Percentiles rank a stretch among this genome's conserved stretches.
Evolutionary conservation across 768 basidiomycete species (phyloP).

Genomic region (Hemileccinum rubropunctum): DNA sequence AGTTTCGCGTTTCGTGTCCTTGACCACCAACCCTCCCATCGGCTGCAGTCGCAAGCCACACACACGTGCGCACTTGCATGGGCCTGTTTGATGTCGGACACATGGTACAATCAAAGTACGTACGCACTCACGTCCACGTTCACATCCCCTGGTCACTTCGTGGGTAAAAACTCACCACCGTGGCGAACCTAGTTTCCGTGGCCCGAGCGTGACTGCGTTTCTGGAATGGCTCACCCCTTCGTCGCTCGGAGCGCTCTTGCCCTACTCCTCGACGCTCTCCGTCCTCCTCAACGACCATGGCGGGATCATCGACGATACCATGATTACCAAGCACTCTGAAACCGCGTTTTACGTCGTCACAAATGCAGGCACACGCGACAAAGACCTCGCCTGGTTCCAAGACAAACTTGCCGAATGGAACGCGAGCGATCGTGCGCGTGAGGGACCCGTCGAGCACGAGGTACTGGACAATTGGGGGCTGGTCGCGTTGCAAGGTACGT

Average conservation of each 20-base stretch:
- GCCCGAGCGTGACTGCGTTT: slow-evolving; percentile 73
- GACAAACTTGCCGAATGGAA: slow-evolving; percentile 79
- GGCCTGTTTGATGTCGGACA: slow-evolving; percentile 98
- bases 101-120: slow-evolving; percentile 92
- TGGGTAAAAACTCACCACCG: too few relatives aligned
- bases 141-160: too few relatives aligned
- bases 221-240: slow-evolving; percentile 90
- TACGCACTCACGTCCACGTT: not conserved
- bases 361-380: slow-evolving; percentile 83
- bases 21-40: slow-evolving; percentile 7
- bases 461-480: slow-evolving; percentile 84
- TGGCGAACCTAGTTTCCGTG: slow-evolving; percentile 62
- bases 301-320: slow-evolving; percentile 94
- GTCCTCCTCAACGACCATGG: slow-evolving; percentile 86
- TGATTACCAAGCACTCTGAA: slow-evolving; percentile 81
- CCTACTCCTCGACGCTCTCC: slow-evolving; percentile 81
- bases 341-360: slow-evolving; percentile 93
- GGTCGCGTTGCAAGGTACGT: slow-evolving; percentile 82
- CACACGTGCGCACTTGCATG: slow-evolving; percentile 76
- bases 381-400: slow-evolving; percentile 78
- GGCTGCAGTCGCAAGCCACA: slow-evolving; percentile 77
- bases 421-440: slow-evolving; percentile 41
- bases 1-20: slow-evolving; percentile 7
- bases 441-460: slow-evolving; percentile 74
- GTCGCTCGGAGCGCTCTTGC: slow-evolving; percentile 60